These are phyloP conservation scores for Trichomonas gallinae DNA, from an alignment of 208 protist species.

Conservation along the genomic window DNA sequence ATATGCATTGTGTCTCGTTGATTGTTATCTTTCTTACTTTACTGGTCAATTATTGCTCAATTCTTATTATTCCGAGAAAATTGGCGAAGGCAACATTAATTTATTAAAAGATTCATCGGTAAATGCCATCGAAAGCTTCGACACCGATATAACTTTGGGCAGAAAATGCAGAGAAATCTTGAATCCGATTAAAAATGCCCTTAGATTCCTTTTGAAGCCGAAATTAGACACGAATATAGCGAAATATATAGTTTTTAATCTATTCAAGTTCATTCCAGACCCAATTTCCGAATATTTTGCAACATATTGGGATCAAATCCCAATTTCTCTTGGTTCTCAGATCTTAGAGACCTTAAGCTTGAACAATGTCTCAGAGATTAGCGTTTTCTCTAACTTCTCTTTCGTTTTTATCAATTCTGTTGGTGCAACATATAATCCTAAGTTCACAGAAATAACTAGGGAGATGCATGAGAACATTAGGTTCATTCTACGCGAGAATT, in stretches of 20 bases:
- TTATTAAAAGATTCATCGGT: no score
- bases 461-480: neutral
- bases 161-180: neutral
- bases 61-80: no score
- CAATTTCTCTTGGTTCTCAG: neutral
- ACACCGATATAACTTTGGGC: neutral
- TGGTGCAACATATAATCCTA: neutral
- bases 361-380: no score
- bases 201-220: neutral
- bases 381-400: no score
- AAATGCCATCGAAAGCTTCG: neutral
- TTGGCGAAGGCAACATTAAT: no score
- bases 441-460: neutral
- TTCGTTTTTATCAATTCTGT: neutral
- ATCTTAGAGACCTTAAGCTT: no score
- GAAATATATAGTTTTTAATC: no score
- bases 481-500: neutral
- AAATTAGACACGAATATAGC: neutral
- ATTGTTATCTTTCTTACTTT: no score
- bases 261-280: neutral
- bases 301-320: neutral
- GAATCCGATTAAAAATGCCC: neutral
- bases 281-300: neutral
- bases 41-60: no score
- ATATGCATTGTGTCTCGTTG: no score